Percentiles rank a stretch among this genome's conserved stretches.
phyloP scores from a whole-genome alignment of 2,329 filamentous ascomycete species.

The Aureobasidium sp. region DNA sequence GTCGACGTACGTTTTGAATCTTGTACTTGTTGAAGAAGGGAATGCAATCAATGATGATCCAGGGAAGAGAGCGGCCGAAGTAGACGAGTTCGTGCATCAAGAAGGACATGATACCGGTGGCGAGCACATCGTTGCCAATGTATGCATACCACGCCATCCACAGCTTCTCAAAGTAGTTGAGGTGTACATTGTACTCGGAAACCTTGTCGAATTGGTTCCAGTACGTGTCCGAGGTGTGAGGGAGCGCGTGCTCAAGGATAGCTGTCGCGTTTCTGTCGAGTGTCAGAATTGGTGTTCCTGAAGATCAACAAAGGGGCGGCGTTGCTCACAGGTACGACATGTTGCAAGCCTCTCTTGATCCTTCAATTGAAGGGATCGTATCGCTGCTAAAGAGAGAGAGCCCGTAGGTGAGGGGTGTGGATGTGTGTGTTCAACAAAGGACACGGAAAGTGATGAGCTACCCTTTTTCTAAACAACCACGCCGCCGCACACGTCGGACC shows the following conservation, averaged over 20 bases:
- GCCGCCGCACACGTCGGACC: neutral
- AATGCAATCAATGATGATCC: slow-evolving; percentile 84
- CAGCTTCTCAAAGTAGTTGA: slow-evolving; percentile 79
- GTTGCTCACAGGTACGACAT: slow-evolving; percentile 13
- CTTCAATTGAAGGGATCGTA: neutral
- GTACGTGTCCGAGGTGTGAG: slow-evolving; percentile 48
- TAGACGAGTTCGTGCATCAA: slow-evolving; percentile 90
- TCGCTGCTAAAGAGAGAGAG: neutral
- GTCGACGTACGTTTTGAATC: slow-evolving; percentile 67
- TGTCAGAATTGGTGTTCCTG: neutral
- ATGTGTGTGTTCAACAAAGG: neutral
- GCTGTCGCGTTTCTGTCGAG: slow-evolving; percentile 25
- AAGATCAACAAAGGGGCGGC: neutral
- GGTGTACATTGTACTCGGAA: slow-evolving; percentile 68
- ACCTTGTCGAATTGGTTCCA: slow-evolving; percentile 61
- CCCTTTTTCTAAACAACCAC: slow-evolving; percentile 6
- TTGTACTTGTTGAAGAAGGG: slow-evolving; percentile 90
- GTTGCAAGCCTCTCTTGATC: slow-evolving; percentile 5
- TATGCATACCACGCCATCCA: slow-evolving; percentile 97
- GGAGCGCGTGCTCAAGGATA: slow-evolving; percentile 29
- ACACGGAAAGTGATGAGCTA: neutral
- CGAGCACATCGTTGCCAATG: slow-evolving; percentile 96
- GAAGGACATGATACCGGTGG: slow-evolving; percentile 97
- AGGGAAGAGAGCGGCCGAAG: slow-evolving; percentile 85
- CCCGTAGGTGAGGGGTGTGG: neutral